Evolutionary conservation across 2,329 filamentous ascomycete species (phyloP).

Genomic region (Penicillium sp.): DNA sequence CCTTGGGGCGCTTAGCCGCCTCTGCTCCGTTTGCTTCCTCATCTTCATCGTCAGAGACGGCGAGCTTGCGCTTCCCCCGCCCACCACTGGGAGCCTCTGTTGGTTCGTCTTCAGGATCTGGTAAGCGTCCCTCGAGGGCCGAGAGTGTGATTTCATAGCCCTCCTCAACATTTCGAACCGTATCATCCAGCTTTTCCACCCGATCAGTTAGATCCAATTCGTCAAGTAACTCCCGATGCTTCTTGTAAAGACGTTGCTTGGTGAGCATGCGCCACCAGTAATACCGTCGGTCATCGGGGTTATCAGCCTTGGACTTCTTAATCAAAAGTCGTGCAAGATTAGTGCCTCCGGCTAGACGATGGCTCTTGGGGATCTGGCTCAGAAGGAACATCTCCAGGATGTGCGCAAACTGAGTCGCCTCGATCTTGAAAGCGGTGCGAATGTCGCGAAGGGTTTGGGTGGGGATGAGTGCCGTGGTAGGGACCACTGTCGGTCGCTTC

Average conservation of each 20-base stretch:
- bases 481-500: constrained; percentile 44
- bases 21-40: constrained; percentile 29
- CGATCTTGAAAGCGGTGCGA: constrained; percentile 60
- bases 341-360: constrained; percentile 54
- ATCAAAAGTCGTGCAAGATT: constrained; percentile 57
- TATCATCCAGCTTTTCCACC: constrained; percentile 63
- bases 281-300: constrained; percentile 62
- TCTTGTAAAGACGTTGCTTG: constrained; percentile 66
- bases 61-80: constrained; percentile 29
- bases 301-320: constrained; percentile 50
- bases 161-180: constrained; percentile 60
- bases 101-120: constrained; percentile 16
- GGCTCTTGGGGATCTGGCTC: constrained; percentile 55
- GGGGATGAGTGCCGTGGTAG: constrained; percentile 60
- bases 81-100: constrained; percentile 11
- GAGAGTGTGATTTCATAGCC: constrained; percentile 62
- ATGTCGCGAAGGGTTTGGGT: constrained; percentile 54
- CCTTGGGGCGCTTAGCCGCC: constrained; percentile 39
- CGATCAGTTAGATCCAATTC: constrained; percentile 62
- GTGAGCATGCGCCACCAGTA: constrained; percentile 69
- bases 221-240: constrained; percentile 63
- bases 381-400: constrained; percentile 67
- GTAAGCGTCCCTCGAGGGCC: constrained; percentile 24
- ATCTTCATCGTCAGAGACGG: constrained; percentile 30
- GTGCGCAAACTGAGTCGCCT: constrained; percentile 64